Evolutionary conservation across 2,329 filamentous ascomycete genomes (phyloP), one percentile per base, ranked within the genome.

Genomic region (Plectosphaerella sp.): DNA sequence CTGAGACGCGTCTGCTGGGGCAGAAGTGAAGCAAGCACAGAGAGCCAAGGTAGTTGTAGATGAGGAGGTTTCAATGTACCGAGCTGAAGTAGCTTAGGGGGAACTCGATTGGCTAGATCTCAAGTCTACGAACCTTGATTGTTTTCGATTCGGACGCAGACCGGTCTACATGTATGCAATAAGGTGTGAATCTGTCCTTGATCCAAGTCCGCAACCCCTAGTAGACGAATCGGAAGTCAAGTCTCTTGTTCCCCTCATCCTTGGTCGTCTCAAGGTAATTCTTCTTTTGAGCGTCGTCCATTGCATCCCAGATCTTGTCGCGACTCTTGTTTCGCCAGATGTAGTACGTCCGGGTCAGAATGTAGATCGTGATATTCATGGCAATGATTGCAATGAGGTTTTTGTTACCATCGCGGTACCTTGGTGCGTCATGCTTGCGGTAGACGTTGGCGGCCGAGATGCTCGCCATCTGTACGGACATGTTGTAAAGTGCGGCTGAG

Each of bases 401-500:
- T 24, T 72, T 78, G 65, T 85, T 85, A 7, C 82, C 82, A 3
- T 61, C 72, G 52, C 78, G 76, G 61, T 83, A 84, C 58, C 78
- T 76, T 0, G 81, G 80, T 6, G 71, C 70, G 52, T 84, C 82
- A 51, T 74, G 69, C 20, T 59, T 53, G 7, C 69, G 64, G 53
- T 72, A 74, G 15, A 74, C 69, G 52, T 75, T 74, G 36, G 67
- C 64, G 1, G 62, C 57, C 46, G 72, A 72, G 28, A 77, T 71
- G 1, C 63, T 65, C 14, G 68, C 66, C 0, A 69, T 66, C 58
- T 78, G 74, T 2, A 73, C 69, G 24, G 66, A 72, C 73, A 78
- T 78, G 60, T 86, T 87, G 65, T 87, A 87, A 14, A 82, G 67
- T 0, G 82, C 84, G 1, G 81, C 78, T 0, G 81, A 80, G 4